phyloP scores from a whole-genome alignment of 2,329 filamentous ascomycete genomes.

The Nemania sp. region DNA sequence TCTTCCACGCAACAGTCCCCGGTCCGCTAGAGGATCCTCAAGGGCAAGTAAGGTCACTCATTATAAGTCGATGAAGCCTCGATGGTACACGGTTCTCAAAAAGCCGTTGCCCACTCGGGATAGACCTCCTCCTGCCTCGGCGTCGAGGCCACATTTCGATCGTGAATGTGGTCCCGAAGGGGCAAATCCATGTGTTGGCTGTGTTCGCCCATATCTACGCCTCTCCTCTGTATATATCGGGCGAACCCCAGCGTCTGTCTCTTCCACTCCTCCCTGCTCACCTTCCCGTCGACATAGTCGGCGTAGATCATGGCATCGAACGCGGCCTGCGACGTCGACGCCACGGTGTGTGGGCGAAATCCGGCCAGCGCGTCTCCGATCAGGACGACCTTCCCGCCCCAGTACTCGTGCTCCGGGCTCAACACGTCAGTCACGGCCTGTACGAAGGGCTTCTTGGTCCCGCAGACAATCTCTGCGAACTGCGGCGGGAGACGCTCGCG shows the following conservation, averaged over 20 bases:
- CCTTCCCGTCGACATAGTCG: slow-evolving; percentile 40
- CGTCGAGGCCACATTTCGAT: slow-evolving; percentile 42
- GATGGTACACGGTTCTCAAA: slow-evolving; percentile 18
- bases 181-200: slow-evolving; percentile 42
- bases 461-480: slow-evolving; percentile 47
- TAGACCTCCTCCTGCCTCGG: slow-evolving; percentile 41
- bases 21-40: too few relatives aligned
- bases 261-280: slow-evolving; percentile 42
- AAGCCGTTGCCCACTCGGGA: slow-evolving; percentile 41
- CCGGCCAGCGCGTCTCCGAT: slow-evolving; percentile 51
- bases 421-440: slow-evolving; percentile 47
- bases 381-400: slow-evolving; percentile 46
- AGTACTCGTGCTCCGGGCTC: slow-evolving; percentile 42
- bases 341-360: slow-evolving; percentile 51
- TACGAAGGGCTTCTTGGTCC: slow-evolving; percentile 47
- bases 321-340: slow-evolving; percentile 48
- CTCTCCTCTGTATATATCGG: slow-evolving; percentile 41
- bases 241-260: slow-evolving; percentile 43
- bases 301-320: slow-evolving; percentile 44
- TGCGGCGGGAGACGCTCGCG: slow-evolving; percentile 43
- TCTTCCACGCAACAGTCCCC: too few relatives aligned
- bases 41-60: too few relatives aligned
- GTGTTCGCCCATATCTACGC: slow-evolving; percentile 43
- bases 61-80: too few relatives aligned
- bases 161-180: slow-evolving; percentile 41